These are phyloP conservation scores for Pestalotiopsis sp. DNA, from an alignment of 2,329 filamentous ascomycete genomes.

Conservation along the genomic window DNA sequence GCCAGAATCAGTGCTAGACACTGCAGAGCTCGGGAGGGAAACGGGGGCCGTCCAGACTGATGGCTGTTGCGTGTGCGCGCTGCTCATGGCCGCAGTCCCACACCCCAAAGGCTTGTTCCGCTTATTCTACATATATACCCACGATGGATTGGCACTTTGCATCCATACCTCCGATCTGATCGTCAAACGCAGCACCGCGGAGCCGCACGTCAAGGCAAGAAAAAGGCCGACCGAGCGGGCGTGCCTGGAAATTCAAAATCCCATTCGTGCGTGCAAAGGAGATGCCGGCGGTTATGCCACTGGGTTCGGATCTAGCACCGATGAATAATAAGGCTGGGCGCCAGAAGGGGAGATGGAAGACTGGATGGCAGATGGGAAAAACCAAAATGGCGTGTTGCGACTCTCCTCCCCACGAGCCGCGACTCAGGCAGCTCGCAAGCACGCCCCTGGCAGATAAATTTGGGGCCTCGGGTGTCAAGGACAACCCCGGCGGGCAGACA, in stretches of 20 bases:
- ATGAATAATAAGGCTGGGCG: not conserved
- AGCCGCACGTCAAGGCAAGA: not conserved
- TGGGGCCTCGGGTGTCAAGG: not conserved
- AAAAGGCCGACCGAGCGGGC: not conserved
- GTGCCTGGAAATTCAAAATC: not conserved
- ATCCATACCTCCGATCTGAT: not conserved
- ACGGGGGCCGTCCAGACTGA: not conserved
- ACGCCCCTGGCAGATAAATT: not conserved
- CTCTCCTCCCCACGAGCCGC: not conserved
- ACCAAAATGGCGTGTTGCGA: not conserved
- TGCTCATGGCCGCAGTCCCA: not conserved
- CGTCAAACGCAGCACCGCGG: not conserved
- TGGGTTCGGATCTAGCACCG: not conserved
- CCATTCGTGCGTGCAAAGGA: not conserved
- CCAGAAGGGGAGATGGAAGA: not conserved
- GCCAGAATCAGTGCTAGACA: not conserved
- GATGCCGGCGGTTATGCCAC: not conserved
- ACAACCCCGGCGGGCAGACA: not conserved
- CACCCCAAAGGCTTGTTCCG: not conserved
- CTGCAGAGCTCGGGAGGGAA: not conserved
- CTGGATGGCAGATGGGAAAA: not conserved
- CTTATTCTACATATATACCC: not conserved
- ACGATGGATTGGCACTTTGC: not conserved
- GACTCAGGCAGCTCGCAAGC: not conserved
- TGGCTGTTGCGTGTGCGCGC: not conserved